Percentiles rank a stretch among this genome's conserved stretches.
Conservation (phyloP, 2,329 filamentous ascomycete species). For the Bipolaris zeicola region DNA sequence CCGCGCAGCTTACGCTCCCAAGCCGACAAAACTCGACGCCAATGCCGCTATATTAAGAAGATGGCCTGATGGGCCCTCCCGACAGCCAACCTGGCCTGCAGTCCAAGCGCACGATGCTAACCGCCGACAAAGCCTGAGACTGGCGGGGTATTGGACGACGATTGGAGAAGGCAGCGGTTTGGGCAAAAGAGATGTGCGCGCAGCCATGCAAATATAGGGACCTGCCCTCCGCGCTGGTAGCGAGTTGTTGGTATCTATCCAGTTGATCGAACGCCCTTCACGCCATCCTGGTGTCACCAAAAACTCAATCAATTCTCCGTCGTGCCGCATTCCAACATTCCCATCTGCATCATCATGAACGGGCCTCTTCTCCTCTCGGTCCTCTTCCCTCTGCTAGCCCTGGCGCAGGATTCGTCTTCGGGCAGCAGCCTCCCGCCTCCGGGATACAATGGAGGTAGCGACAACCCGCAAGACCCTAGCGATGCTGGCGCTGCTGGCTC, state of each 20-base stretch:
- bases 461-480: slow-evolving; percentile 43
- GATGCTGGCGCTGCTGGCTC: slow-evolving; percentile 69
- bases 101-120: slow-evolving; percentile 40
- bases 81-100: slow-evolving; percentile 28
- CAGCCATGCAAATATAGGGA: slow-evolving; percentile 44
- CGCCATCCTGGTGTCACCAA: slow-evolving; percentile 40
- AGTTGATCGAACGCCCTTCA: slow-evolving; percentile 40
- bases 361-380: slow-evolving; percentile 30
- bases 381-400: slow-evolving; percentile 35
- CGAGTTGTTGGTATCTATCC: slow-evolving; percentile 31
- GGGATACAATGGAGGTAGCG: slow-evolving; percentile 46
- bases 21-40: slow-evolving; percentile 33
- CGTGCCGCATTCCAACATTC: slow-evolving; percentile 19
- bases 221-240: slow-evolving; percentile 30
- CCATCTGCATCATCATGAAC: slow-evolving; percentile 32
- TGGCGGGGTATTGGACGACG: slow-evolving; percentile 34
- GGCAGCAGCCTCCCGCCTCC: slow-evolving; percentile 30
- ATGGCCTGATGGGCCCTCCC: slow-evolving; percentile 24
- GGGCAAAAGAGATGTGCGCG: slow-evolving; percentile 27
- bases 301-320: slow-evolving; percentile 21
- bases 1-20: slow-evolving; percentile 30
- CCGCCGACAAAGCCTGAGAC: slow-evolving; percentile 28
- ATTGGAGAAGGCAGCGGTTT: slow-evolving; percentile 28
- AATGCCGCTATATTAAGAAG: slow-evolving; percentile 39
- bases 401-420: slow-evolving; percentile 34